A percentile compares a stretch with the other conserved stretches of the same genome.
These are phyloP conservation scores for Exutisphaerella laricina DNA, from an alignment of 2,329 filamentous ascomycete species.

Conservation along the genomic window DNA sequence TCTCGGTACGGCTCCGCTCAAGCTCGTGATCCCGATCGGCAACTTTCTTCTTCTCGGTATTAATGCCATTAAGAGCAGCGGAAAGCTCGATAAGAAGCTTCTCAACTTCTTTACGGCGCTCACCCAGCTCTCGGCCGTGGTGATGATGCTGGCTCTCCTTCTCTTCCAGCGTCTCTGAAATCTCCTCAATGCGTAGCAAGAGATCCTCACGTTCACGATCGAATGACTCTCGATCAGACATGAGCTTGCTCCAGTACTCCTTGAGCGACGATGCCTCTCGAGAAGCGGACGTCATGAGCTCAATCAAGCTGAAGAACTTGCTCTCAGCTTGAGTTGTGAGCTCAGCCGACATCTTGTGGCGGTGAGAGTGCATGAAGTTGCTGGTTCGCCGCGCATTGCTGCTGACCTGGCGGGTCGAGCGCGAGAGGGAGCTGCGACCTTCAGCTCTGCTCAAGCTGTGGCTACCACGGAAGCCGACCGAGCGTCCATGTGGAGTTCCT, in stretches of 20 bases:
- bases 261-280: conserved; percentile 29
- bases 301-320: conserved; percentile 31
- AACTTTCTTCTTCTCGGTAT: conserved; percentile 26
- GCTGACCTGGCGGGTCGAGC: conserved; percentile 18
- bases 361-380: conserved; percentile 25
- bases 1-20: conserved; percentile 24
- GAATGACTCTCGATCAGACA: conserved; percentile 29
- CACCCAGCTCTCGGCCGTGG: conserved; percentile 23
- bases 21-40: conserved; percentile 28
- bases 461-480: conserved; percentile 6
- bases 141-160: conserved; percentile 23
- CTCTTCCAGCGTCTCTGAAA: conserved; percentile 25
- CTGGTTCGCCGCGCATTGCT: conserved; percentile 16
- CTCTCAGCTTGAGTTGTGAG: conserved; percentile 28
- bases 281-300: conserved; percentile 29
- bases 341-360: conserved; percentile 28
- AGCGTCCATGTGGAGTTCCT: conserved; percentile 13
- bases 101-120: conserved; percentile 29
- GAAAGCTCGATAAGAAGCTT: conserved; percentile 30
- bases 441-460: conserved; percentile 10
- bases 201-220: conserved; percentile 29
- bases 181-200: conserved; percentile 27
- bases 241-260: conserved; percentile 28
- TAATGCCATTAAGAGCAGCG: conserved; percentile 21
- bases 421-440: conserved; percentile 13